Evolutionary conservation across 2,329 filamentous ascomycete genomes (phyloP).

Genomic region (Aspergillus cejpii): DNA sequence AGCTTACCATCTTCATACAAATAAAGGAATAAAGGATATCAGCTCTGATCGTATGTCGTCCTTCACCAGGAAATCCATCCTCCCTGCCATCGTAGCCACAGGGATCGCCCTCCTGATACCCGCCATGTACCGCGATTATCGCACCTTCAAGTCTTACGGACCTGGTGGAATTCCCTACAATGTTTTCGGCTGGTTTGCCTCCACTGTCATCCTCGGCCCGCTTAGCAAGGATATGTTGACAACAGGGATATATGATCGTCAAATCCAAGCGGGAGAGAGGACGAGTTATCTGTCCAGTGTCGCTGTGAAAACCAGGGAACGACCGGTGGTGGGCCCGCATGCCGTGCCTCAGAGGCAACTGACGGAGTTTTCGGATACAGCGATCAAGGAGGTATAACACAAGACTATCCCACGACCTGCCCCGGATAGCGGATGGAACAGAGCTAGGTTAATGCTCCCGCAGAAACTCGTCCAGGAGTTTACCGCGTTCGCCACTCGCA

Average conservation of each 20-base stretch:
- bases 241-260: slow-evolving; percentile 23
- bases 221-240: slow-evolving; percentile 25
- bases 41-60: too few species aligned
- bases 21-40: too few species aligned
- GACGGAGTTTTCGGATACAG: slow-evolving; percentile 19
- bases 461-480: slow-evolving; percentile 25
- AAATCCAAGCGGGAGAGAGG: slow-evolving; percentile 18
- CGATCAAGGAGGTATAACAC: slow-evolving; percentile 20
- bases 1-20: too few species aligned
- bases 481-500: slow-evolving; percentile 18
- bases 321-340: slow-evolving; percentile 25
- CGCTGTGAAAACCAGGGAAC: slow-evolving; percentile 8
- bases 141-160: slow-evolving; percentile 32
- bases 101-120: slow-evolving; percentile 17
- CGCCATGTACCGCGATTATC: slow-evolving; percentile 30
- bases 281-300: slow-evolving; percentile 13
- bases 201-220: slow-evolving; percentile 21
- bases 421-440: too few species aligned
- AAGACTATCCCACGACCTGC: too few species aligned
- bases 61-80: slow-evolving; percentile 1
- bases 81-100: slow-evolving; percentile 16
- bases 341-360: slow-evolving; percentile 28
- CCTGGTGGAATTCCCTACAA: slow-evolving; percentile 35
- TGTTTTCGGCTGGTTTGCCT: slow-evolving; percentile 30
- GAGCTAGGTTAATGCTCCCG: too few species aligned